Evolutionary conservation across 768 basidiomycete species (phyloP), one percentile per base, ranked within the genome.

Genomic region (Sporobolomyces roseus): DNA sequence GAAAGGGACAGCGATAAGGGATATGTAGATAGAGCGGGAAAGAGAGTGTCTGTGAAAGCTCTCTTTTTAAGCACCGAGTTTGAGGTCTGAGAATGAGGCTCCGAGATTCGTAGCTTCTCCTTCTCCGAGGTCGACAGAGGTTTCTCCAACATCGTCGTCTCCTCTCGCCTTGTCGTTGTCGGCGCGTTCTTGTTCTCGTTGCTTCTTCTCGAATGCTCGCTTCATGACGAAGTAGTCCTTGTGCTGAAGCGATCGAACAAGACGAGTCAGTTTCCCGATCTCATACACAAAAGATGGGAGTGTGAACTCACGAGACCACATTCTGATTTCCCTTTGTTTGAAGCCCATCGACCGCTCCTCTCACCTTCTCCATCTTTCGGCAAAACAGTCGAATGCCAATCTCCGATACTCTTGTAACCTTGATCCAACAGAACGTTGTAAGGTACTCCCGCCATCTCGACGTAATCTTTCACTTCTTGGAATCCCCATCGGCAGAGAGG

Each of bases 371-470:
- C 72, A 12, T 75, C 70, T 38, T 78, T 74, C 14, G 80, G 80
- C 19, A 72, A 58, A n/a, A 78, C 79, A 0, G 96, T 99, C 70
- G 91, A 93, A 80, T 99, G 96, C 90, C 93, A 94, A 79, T 99
- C 96, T 5, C 96, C 96, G 70, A 99, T 86, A 76, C 90, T 92
- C 74, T 87, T 88, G 81, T 98, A 99, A 4, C 96, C 96, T 77
- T 91, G 86, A 67, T 85, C 86, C 46, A 99, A 84, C 7, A 99
- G 83, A 68, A 84, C 85, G 81, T 99, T 98, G 68, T 86, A 85
- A 3, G 93, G 93, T 1, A 97, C 93, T 51, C 85, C 80, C 79
- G 97, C 85, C 67, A 84, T 82, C 49, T 85, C 85, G 70, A 94
- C 83, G 78, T 97, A 93, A 78, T 85, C 87, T 70, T 96, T 87